Percentiles rank a stretch among this genome's conserved stretches.
Conservation (phyloP, 2,329 filamentous ascomycete species). For the Alternaria triticimaculans region DNA sequence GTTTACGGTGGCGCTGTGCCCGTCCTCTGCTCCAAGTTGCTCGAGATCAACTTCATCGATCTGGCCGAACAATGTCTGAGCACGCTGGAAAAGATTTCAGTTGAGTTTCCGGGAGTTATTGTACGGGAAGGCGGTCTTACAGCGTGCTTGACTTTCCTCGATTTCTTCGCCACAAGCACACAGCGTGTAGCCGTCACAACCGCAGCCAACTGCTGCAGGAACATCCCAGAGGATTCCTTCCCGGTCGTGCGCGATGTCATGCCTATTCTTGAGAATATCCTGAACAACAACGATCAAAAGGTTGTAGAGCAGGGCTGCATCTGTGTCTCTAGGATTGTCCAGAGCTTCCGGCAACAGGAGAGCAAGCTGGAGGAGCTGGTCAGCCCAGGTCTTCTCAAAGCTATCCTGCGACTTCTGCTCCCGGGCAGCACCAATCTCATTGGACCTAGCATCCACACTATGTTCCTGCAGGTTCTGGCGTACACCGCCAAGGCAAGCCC, state of each 20-base stretch:
- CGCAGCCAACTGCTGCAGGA: slow-evolving; percentile 96
- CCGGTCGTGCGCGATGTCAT: slow-evolving; percentile 91
- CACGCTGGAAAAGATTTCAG: slow-evolving; percentile 95
- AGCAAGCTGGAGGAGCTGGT: slow-evolving; percentile 91
- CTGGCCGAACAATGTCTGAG: slow-evolving; percentile 95
- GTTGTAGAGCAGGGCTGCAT: slow-evolving; percentile 96
- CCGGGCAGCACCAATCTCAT: slow-evolving; percentile 97
- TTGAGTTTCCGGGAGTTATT: slow-evolving; percentile 93
- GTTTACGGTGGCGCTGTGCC: slow-evolving; percentile 98
- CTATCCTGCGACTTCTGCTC: slow-evolving; percentile 83
- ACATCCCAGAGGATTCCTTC: slow-evolving; percentile 94
- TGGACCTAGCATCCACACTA: slow-evolving; percentile 91
- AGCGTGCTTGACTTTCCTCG: slow-evolving; percentile 93
- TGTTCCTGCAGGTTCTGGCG: slow-evolving; percentile 89
- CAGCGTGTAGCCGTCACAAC: slow-evolving; percentile 96
- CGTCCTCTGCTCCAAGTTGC: slow-evolving; percentile 89
- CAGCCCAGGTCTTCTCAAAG: slow-evolving; percentile 82
- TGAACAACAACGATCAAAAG: slow-evolving; percentile 91
- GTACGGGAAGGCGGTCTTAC: slow-evolving; percentile 94
- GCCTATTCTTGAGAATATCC: slow-evolving; percentile 89
- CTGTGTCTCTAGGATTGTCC: slow-evolving; percentile 93
- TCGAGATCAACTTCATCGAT: slow-evolving; percentile 97
- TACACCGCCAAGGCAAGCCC: slow-evolving; percentile 91
- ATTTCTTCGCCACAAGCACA: slow-evolving; percentile 97
- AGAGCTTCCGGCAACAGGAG: slow-evolving; percentile 92